These are phyloP conservation scores for Talaromyces nanjingensis DNA, from an alignment of 495 filamentous ascomycete genomes.

Conservation along the genomic window DNA sequence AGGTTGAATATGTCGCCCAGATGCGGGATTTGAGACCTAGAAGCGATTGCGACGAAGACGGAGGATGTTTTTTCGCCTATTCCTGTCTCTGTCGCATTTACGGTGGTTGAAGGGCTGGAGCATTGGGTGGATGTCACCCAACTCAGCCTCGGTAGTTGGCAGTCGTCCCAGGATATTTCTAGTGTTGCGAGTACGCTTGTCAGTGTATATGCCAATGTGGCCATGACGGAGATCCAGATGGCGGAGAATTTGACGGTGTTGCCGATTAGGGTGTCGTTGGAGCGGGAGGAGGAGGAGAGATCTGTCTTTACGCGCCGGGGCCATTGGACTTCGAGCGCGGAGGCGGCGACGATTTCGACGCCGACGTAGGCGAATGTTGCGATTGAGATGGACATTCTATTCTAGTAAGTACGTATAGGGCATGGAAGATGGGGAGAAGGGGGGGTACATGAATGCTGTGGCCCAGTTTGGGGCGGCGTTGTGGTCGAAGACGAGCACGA, in stretches of 20 bases:
- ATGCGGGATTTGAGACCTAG: slow-evolving; percentile 17
- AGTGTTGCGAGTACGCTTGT: slow-evolving; percentile 24
- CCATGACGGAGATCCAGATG: slow-evolving; percentile 22
- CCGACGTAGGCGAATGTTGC: slow-evolving; percentile 39
- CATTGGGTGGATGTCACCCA: slow-evolving; percentile 13
- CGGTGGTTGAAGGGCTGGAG: not conserved
- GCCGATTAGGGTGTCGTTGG: slow-evolving; percentile 11
- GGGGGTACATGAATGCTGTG: slow-evolving; percentile 27
- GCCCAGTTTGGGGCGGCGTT: slow-evolving; percentile 20
- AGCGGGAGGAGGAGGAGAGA: not conserved
- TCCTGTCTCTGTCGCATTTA: not conserved
- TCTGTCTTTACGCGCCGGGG: slow-evolving; percentile 9
- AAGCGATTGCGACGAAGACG: slow-evolving; percentile 32
- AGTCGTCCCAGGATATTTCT: slow-evolving; percentile 32
- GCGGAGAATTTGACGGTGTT: slow-evolving; percentile 25
- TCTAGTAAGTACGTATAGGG: not conserved
- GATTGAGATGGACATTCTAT: slow-evolving; percentile 34
- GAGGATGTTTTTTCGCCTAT: slow-evolving; percentile 13
- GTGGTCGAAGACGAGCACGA: slow-evolving; percentile 20
- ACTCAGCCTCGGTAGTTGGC: slow-evolving; percentile 22
- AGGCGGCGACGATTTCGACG: slow-evolving; percentile 36
- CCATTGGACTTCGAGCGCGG: slow-evolving; percentile 39
- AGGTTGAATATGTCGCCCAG: slow-evolving; percentile 30
- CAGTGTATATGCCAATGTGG: slow-evolving; percentile 21
- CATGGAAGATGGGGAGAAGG: no score